Conservation (phyloP, 495 filamentous ascomycete species). For the Tuber melanosporum region DNA sequence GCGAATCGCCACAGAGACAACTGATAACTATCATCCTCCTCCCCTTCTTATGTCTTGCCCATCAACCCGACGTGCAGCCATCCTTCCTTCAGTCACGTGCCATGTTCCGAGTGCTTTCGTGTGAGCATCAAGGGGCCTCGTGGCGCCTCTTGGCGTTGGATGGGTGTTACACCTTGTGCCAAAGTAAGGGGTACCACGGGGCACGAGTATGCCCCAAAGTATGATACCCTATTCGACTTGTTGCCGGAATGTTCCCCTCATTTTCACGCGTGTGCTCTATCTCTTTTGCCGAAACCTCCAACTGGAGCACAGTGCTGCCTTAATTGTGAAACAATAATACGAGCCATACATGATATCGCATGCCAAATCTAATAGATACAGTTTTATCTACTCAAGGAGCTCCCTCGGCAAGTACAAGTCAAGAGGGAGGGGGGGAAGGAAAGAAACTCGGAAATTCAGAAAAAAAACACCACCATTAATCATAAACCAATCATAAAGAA, state of each 20-base stretch:
- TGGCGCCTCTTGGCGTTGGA: not conserved
- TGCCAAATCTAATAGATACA: not conserved
- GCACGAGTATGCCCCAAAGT: not conserved
- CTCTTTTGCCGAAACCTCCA: not conserved
- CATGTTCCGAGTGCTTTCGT: not conserved
- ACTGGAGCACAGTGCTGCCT: not conserved
- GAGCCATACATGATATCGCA: not conserved
- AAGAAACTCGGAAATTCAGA: not conserved
- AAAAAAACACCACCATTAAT: not conserved
- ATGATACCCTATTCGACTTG: not conserved
- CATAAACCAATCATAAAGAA: not conserved
- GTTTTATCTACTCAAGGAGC: not conserved
- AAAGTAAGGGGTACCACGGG: not conserved
- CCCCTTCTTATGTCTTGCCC: not conserved
- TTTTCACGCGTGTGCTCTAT: not conserved
- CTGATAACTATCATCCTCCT: not conserved
- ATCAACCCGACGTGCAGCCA: not conserved
- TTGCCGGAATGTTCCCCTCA: not conserved
- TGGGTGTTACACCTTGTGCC: not conserved
- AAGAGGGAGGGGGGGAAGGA: not conserved
- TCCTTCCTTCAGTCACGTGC: not conserved
- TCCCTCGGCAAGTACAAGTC: not conserved
- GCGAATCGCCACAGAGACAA: not conserved
- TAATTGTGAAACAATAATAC: not conserved
- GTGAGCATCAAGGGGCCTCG: not conserved